Conservation (phyloP, 2,329 filamentous ascomycete genomes). For the Trichoderma pleuroti region DNA sequence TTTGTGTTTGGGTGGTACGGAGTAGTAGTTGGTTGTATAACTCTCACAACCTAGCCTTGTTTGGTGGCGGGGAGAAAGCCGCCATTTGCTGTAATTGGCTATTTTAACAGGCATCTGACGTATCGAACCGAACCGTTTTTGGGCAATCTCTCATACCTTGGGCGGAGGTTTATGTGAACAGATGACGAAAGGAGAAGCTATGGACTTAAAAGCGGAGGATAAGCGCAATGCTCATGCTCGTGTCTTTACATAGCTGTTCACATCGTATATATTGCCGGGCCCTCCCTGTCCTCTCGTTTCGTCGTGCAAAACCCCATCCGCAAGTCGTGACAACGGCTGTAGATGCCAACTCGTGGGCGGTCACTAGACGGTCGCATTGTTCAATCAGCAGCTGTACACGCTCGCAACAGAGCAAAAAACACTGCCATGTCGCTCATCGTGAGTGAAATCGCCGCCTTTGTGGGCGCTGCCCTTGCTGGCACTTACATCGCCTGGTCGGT, state of each 20-base stretch:
- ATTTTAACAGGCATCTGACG: not conserved
- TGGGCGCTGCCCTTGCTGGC: constrained; percentile 2
- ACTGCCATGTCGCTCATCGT: constrained; percentile 9
- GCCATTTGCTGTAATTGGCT: not conserved
- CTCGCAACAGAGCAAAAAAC: not conserved
- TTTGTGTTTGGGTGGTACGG: not conserved
- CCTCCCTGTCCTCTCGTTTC: not conserved
- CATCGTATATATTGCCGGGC: not conserved
- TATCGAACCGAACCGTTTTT: not conserved
- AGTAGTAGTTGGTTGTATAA: not conserved
- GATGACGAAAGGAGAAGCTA: not conserved
- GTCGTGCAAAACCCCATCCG: not conserved
- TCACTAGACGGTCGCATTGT: not conserved
- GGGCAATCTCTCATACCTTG: not conserved
- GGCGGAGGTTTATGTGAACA: not conserved
- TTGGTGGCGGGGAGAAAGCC: not conserved
- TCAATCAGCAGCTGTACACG: not conserved
- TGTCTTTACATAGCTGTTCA: not conserved
- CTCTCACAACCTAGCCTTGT: not conserved
- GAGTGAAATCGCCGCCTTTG: constrained; percentile 11
- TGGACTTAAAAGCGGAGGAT: not conserved
- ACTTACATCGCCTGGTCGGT: constrained; percentile 16
- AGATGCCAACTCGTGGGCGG: not conserved
- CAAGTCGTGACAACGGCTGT: not conserved
- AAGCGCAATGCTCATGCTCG: not conserved